Percentiles rank a stretch among this genome's conserved stretches.
Conservation (phyloP, 73 alveolate species). For the Effrenium voratum region DNA sequence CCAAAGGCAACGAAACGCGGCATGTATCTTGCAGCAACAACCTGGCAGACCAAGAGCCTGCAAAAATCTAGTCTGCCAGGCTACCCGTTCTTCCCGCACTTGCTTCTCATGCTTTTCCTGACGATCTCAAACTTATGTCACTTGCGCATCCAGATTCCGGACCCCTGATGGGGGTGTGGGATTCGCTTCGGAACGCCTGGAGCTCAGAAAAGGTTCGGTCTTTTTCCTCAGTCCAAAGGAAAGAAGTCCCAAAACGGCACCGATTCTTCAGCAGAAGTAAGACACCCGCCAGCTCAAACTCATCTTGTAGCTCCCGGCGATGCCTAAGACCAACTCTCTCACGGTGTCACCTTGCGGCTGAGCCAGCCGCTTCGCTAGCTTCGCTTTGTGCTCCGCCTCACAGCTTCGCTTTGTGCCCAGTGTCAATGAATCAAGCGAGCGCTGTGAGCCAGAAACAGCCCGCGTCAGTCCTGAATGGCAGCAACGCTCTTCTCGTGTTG, state of each 20-base stretch:
- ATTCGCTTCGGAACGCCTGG: not conserved
- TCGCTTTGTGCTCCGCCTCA: conserved; percentile 71
- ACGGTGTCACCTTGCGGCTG: not conserved
- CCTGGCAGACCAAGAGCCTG: too few relatives aligned
- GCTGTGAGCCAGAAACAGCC: not conserved
- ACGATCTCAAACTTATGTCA: not conserved
- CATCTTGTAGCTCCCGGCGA: conserved; percentile 59
- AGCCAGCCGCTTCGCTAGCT: conserved; percentile 48
- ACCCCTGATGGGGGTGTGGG: not conserved
- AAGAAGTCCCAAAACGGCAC: not conserved
- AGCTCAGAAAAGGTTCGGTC: conserved; percentile 79
- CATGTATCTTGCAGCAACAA: not conserved
- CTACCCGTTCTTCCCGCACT: conserved; percentile 46
- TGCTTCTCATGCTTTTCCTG: conserved; percentile 77
- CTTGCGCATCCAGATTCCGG: not conserved
- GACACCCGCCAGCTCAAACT: conserved; percentile 31
- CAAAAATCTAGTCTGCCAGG: too few relatives aligned
- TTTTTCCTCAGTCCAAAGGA: conserved; percentile 3
- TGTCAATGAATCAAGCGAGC: not conserved
- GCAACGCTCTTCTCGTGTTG: conserved; percentile 45
- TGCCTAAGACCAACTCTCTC: conserved; percentile 1
- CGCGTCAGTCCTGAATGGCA: conserved; percentile 14
- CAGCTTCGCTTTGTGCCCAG: not conserved
- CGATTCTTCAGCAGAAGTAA: not conserved
- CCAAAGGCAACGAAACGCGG: not conserved